Percentiles rank a stretch among this genome's conserved stretches.
Evolutionary conservation across 1,284 basidiomycete species (phyloP).

Genomic region (Rhodotorula mucilaginosa): DNA sequence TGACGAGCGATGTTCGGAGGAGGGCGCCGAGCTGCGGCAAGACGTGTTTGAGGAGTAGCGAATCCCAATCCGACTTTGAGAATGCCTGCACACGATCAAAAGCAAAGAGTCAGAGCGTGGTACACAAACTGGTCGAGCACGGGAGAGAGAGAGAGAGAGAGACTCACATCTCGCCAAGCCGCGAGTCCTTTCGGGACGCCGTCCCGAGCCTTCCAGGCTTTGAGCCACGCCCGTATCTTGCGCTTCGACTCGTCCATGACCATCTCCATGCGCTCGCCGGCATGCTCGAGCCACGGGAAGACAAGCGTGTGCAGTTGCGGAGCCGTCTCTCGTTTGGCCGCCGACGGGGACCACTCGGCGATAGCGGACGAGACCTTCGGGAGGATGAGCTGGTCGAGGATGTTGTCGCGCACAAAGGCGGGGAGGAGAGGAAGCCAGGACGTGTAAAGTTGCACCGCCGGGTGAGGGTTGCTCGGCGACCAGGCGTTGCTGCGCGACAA

Average conservation of each 20-base stretch:
- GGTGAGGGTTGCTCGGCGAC: constrained; percentile 68
- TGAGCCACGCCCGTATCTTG: constrained; percentile 74
- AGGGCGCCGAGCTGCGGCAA: constrained; percentile 80
- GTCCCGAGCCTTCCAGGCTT: constrained; percentile 71
- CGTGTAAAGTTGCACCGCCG: constrained; percentile 79
- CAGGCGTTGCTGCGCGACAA: constrained; percentile 68
- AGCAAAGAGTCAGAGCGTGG: neutral
- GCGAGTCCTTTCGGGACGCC: constrained; percentile 69
- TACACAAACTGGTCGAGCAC: constrained; percentile 1
- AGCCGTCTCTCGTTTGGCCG: constrained; percentile 55
- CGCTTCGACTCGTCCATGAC: constrained; percentile 79
- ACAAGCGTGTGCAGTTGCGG: constrained; percentile 71
- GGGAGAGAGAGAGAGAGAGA: neutral
- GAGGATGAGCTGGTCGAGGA: constrained; percentile 89
- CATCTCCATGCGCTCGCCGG: constrained; percentile 72
- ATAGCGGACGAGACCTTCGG: constrained; percentile 85
- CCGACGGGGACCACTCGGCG: constrained; percentile 68
- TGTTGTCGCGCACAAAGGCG: constrained; percentile 85
- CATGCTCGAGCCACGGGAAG: constrained; percentile 91
- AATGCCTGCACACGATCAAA: constrained; percentile 13
- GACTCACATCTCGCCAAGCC: constrained; percentile 75
- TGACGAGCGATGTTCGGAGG: constrained; percentile 74
- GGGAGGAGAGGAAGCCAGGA: constrained; percentile 85
- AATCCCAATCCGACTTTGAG: constrained; percentile 83
- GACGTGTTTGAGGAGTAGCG: constrained; percentile 81